Evolutionary conservation across 1,139 yeast genomes (phyloP).

Genomic region (Geotrichum klebahnii): DNA sequence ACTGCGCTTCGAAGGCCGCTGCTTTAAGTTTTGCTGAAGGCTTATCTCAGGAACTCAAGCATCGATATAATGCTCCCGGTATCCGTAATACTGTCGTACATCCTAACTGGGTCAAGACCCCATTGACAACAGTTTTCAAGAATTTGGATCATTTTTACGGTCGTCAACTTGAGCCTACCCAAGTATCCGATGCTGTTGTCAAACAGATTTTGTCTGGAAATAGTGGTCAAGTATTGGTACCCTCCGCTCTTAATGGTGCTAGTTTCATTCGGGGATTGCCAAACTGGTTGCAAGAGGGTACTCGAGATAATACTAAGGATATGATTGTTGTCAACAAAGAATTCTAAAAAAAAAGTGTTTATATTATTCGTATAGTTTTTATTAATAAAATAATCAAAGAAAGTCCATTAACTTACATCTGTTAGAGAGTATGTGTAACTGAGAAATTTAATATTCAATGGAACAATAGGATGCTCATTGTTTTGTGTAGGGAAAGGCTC

Average conservation of each 20-base stretch:
- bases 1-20: slow-evolving; percentile 76
- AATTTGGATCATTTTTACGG: slow-evolving; percentile 19
- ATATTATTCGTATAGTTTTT: too few species aligned
- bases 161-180: slow-evolving; percentile 22
- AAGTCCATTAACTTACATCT: too few species aligned
- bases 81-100: slow-evolving; percentile 23
- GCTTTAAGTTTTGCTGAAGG: slow-evolving; percentile 68
- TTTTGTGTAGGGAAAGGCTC: too few species aligned
- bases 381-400: too few species aligned
- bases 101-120: slow-evolving; percentile 26
- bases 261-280: slow-evolving; percentile 21
- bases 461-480: too few species aligned
- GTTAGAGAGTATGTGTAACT: too few species aligned
- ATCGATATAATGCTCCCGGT: slow-evolving; percentile 24
- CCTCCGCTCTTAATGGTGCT: slow-evolving; percentile 15
- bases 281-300: slow-evolving; percentile 23
- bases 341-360: slow-evolving; percentile 7
- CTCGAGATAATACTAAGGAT: slow-evolving; percentile 16
- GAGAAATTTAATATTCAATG: too few species aligned
- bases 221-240: slow-evolving; percentile 23
- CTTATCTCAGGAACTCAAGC: slow-evolving; percentile 56
- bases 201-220: slow-evolving; percentile 19
- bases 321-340: slow-evolving; percentile 21
- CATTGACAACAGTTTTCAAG: slow-evolving; percentile 22
- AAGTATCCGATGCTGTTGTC: slow-evolving; percentile 21